phyloP scores from a whole-genome alignment of 2,329 filamentous ascomycete genomes.

The Hypoxylon sp. region DNA sequence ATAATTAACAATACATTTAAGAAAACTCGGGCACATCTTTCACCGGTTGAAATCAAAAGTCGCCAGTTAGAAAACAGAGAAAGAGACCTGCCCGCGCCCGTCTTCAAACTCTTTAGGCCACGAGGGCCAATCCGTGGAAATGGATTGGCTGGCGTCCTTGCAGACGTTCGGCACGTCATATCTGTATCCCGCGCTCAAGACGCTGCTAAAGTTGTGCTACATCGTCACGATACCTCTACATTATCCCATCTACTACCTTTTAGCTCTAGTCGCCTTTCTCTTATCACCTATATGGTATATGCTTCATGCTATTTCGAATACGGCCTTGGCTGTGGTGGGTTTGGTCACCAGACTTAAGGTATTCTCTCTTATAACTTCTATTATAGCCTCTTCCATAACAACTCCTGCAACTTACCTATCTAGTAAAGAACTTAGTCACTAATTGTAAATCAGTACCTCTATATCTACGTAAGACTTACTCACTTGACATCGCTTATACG shows the following conservation, averaged over 20 bases:
- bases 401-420: constrained; percentile 2
- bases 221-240: constrained; percentile 50
- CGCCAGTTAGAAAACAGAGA: constrained; percentile 23
- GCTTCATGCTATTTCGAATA: constrained; percentile 35
- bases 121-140: constrained; percentile 34
- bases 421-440: constrained; percentile 24
- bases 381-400: constrained; percentile 14
- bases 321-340: constrained; percentile 37
- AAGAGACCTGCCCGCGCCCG: constrained; percentile 20
- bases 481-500: neutral
- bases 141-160: constrained; percentile 45
- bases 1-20: constrained; percentile 10
- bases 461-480: constrained; percentile 52
- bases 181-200: constrained; percentile 41
- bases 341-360: constrained; percentile 53
- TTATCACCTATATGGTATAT: constrained; percentile 52
- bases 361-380: constrained; percentile 27
- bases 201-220: constrained; percentile 46
- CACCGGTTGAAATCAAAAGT: constrained; percentile 33
- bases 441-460: constrained; percentile 50
- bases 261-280: constrained; percentile 47
- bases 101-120: constrained; percentile 23
- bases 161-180: constrained; percentile 45
- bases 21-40: constrained; percentile 12
- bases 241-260: constrained; percentile 48